These are phyloP conservation scores for Debaryomyces fabryi DNA, from an alignment of 1,139 yeast species.

Conservation along the genomic window DNA sequence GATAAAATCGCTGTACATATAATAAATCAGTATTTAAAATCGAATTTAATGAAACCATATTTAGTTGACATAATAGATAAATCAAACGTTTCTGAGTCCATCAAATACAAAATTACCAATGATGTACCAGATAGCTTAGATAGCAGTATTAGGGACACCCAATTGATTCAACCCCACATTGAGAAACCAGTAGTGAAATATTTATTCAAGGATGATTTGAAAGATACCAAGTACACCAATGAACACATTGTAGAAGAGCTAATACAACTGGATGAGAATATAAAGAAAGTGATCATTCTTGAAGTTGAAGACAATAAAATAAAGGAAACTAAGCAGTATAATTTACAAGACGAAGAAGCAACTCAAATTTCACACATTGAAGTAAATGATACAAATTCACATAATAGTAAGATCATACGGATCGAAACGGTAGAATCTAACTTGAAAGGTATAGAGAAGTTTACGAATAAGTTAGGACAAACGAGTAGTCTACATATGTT, in stretches of 20 bases:
- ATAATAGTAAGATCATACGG: not conserved
- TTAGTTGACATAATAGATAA: constrained; percentile 7
- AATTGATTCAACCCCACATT: constrained; percentile 1
- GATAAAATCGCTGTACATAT: not conserved
- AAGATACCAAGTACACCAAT: not conserved
- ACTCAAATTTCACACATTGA: constrained; percentile 5
- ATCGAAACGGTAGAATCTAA: constrained; percentile 6
- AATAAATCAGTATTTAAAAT: not conserved
- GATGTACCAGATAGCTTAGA: constrained; percentile 8
- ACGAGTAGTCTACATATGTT: constrained; percentile 4
- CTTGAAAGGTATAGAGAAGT: constrained; percentile 7
- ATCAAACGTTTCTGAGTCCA: constrained; percentile 4
- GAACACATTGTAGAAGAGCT: constrained; percentile 7
- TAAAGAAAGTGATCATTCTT: constrained; percentile 7
- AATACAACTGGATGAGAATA: constrained; percentile 2
- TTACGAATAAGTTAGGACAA: not conserved
- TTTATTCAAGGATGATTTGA: constrained; percentile 8
- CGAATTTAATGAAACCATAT: constrained; percentile 8
- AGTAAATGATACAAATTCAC: not conserved
- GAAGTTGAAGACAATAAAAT: constrained; percentile 5
- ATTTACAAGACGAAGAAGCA: constrained; percentile 1
- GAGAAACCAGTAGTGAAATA: constrained; percentile 6
- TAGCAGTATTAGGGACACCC: constrained; percentile 4
- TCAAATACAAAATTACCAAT: not conserved
- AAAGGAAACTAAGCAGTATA: constrained; percentile 2